Conservation (phyloP, 768 basidiomycete species). For the Phlebiopsis gigantea region DNA sequence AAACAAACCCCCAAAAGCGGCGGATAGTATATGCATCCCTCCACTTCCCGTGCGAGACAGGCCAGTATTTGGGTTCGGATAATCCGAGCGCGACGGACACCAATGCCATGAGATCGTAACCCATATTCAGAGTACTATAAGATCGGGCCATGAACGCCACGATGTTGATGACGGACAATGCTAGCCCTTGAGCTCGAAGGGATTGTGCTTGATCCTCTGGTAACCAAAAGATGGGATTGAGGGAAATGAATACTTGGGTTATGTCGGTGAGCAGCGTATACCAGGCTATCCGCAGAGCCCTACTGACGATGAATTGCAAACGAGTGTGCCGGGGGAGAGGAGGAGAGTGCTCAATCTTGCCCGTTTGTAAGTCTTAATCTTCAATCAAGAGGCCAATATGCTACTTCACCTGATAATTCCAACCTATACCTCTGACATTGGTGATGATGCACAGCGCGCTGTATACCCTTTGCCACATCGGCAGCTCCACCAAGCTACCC, state of each 20-base stretch:
- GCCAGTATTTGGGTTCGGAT: slow-evolving; percentile 14
- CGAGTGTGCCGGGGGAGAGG: slow-evolving; percentile 4
- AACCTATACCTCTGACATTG: slow-evolving; percentile 17
- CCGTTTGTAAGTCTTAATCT: neutral
- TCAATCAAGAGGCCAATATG: neutral
- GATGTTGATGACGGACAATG: slow-evolving; percentile 1
- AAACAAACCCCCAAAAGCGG: slow-evolving; percentile 18
- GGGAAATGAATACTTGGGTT: slow-evolving; percentile 5
- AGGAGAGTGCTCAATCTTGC: slow-evolving; percentile 13
- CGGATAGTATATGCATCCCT: slow-evolving; percentile 18
- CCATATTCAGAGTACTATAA: slow-evolving; percentile 11
- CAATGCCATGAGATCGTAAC: slow-evolving; percentile 2
- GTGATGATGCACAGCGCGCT: slow-evolving; percentile 6
- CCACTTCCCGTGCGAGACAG: slow-evolving; percentile 15
- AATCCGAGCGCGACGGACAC: slow-evolving; percentile 12
- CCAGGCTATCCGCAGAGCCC: slow-evolving; percentile 2
- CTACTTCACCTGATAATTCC: slow-evolving; percentile 15
- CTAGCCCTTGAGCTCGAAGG: slow-evolving; percentile 4
- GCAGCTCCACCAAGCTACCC: neutral
- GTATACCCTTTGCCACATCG: slow-evolving; percentile 6
- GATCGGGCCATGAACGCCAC: slow-evolving; percentile 2
- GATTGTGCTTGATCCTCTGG: neutral
- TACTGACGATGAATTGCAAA: slow-evolving; percentile 3
- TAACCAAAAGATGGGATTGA: slow-evolving; percentile 4
- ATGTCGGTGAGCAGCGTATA: slow-evolving; percentile 8